A percentile compares a stretch with the other conserved stretches of the same genome.
Conservation (phyloP, 495 filamentous ascomycete genomes). For the Zalerion maritima region DNA sequence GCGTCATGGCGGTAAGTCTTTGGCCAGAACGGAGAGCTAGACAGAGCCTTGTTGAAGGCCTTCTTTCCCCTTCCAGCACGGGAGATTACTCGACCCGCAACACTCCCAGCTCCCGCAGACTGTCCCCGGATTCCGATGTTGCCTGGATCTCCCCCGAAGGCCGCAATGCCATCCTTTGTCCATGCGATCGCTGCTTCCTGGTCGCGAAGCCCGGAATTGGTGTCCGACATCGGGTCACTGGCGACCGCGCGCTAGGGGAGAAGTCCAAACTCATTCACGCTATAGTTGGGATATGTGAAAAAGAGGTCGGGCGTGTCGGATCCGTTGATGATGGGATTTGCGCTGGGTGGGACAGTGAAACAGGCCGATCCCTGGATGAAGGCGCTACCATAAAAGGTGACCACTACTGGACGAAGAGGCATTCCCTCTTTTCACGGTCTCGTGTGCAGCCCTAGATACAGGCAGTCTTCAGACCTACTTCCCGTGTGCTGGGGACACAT, state of each 20-base stretch:
- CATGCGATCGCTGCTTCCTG: slow-evolving; percentile 35
- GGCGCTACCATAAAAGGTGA: slow-evolving; percentile 46
- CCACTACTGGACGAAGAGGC: slow-evolving; percentile 37
- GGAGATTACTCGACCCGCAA: slow-evolving; percentile 40
- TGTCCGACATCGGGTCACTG: slow-evolving; percentile 29
- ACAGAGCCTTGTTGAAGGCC: slow-evolving; percentile 39
- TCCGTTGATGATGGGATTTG: slow-evolving; percentile 41
- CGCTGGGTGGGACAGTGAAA: slow-evolving; percentile 37
- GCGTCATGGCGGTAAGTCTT: slow-evolving; percentile 38
- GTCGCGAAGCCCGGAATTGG: slow-evolving; percentile 36
- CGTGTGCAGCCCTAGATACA: slow-evolving; percentile 45
- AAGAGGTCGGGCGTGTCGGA: slow-evolving; percentile 32
- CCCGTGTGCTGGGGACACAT: slow-evolving; percentile 42
- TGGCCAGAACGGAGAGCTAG: slow-evolving; percentile 47
- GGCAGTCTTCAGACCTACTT: slow-evolving; percentile 40
- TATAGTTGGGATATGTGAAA: slow-evolving; percentile 38
- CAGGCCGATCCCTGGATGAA: slow-evolving; percentile 44
- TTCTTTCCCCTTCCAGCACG: slow-evolving; percentile 12
- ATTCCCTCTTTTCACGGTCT: slow-evolving; percentile 33
- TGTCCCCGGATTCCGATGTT: slow-evolving; percentile 24
- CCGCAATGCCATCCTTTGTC: slow-evolving; percentile 33
- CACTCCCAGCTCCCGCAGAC: slow-evolving; percentile 38
- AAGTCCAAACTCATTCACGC: slow-evolving; percentile 45
- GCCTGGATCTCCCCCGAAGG: slow-evolving; percentile 37
- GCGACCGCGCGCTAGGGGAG: slow-evolving; percentile 38